Conservation (phyloP, 164 flowering plant species). For the Tinospora cordifolia region DNA sequence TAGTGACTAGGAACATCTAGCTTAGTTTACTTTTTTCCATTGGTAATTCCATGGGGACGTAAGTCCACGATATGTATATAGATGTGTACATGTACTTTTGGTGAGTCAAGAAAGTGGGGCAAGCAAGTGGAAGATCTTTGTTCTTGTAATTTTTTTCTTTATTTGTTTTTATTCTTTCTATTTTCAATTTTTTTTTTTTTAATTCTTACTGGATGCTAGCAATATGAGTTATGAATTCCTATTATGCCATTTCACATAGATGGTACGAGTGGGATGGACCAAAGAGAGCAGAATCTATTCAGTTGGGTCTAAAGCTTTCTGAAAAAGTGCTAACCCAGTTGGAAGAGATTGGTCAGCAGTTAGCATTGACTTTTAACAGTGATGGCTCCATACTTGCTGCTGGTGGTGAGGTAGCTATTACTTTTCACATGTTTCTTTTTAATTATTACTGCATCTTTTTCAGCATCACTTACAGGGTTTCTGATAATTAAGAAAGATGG, state of each 20-base stretch:
- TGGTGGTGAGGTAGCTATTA: constrained; percentile 76
- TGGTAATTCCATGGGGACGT: no score
- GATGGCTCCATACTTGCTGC: constrained; percentile 77
- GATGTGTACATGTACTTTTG: not conserved
- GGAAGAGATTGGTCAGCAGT: not conserved
- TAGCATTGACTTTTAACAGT: constrained; percentile 60
- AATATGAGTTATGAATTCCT: not conserved
- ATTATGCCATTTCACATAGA: constrained; percentile 27
- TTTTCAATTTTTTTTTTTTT: not conserved
- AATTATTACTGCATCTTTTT: not conserved
- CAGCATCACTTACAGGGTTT: no score
- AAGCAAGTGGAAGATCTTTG: not conserved
- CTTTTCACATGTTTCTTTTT: constrained; percentile 4
- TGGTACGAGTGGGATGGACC: constrained; percentile 69
- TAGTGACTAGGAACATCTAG: no score
- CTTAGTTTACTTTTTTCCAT: no score
- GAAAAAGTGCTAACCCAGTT: constrained; percentile 36
- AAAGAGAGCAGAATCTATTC: constrained; percentile 21
- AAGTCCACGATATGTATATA: not conserved
- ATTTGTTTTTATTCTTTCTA: not conserved
- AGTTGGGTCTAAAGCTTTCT: constrained; percentile 45
- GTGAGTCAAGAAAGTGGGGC: not conserved
- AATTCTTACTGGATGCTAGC: not conserved
- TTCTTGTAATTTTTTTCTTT: not conserved
- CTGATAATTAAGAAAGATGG: no score